Evolutionary conservation across 208 protist genomes (phyloP).

Genomic region (Wallacemonas sp.): DNA sequence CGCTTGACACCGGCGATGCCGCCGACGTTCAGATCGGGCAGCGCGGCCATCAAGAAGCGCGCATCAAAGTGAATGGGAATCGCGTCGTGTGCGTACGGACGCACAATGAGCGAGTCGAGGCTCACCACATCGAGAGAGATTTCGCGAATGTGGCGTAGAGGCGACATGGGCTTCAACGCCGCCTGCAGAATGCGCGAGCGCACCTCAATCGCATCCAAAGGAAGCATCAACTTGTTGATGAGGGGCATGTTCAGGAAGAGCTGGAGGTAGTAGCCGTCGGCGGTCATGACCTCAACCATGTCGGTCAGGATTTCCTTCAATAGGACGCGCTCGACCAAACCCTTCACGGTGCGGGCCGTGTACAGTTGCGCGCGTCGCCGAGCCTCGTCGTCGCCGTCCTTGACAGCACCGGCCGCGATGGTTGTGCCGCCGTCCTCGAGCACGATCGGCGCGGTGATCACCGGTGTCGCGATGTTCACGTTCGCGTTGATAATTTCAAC

Average conservation of each 20-base stretch:
- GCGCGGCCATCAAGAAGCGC: conserved; percentile 81
- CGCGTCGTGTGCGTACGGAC: conserved; percentile 55
- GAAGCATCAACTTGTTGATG: conserved; percentile 93
- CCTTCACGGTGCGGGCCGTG: conserved; percentile 87
- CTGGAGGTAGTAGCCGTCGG: conserved; percentile 86
- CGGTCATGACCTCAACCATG: conserved; percentile 89
- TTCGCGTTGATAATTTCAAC: conserved; percentile 99
- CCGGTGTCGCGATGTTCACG: conserved; percentile 98
- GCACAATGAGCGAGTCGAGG: conserved; percentile 69
- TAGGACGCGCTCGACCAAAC: conserved; percentile 85
- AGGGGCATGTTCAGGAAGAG: conserved; percentile 93
- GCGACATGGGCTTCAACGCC: conserved; percentile 69
- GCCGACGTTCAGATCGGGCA: conserved; percentile 92
- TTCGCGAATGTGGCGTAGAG: conserved; percentile 90
- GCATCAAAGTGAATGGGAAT: conserved; percentile 76
- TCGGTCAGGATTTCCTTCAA: conserved; percentile 90
- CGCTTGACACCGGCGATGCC: conserved; percentile 95
- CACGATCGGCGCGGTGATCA: conserved; percentile 95
- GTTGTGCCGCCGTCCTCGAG: conserved; percentile 13
- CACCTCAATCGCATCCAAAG: conserved; percentile 89
- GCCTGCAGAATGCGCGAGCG: conserved; percentile 72
- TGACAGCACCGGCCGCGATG: neutral
- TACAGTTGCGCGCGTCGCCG: conserved; percentile 33
- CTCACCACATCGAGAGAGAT: conserved; percentile 69
- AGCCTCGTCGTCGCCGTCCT: neutral